Percentiles rank a stretch among this genome's conserved stretches.
Conservation (phyloP, 179 eudicot genomes). For the Patellifolia procumbens region DNA sequence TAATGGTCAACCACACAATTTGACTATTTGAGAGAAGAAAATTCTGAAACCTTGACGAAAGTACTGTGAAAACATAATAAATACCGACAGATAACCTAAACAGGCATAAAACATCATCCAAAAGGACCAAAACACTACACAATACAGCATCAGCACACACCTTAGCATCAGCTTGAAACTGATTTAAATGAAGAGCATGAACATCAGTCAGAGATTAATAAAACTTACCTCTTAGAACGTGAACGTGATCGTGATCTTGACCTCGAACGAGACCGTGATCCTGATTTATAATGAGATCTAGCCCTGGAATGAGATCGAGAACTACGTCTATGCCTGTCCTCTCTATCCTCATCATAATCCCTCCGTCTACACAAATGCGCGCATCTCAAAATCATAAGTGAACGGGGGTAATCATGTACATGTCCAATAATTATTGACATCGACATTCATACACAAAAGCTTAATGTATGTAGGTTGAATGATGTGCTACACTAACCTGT, state of each 20-base stretch:
- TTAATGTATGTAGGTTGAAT: not conserved
- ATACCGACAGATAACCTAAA: not conserved
- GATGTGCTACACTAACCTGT: constrained; percentile 39
- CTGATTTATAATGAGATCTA: constrained; percentile 73
- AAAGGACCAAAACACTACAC: not conserved
- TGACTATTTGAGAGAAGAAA: not conserved
- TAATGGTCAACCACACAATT: not conserved
- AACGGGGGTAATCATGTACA: not conserved
- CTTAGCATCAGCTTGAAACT: not conserved
- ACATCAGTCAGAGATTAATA: not conserved
- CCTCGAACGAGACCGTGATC: constrained; percentile 67
- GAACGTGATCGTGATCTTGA: constrained; percentile 80
- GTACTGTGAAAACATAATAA: not conserved
- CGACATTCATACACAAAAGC: not conserved
- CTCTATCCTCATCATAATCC: constrained; percentile 72
- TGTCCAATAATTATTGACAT: not conserved
- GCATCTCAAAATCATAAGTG: not conserved
- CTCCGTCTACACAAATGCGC: constrained; percentile 49
- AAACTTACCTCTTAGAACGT: constrained; percentile 55
- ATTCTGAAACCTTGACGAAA: not conserved
- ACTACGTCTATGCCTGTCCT: constrained; percentile 61
- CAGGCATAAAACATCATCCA: not conserved
- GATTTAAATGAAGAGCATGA: not conserved
- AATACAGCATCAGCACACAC: not conserved
- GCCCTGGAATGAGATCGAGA: constrained; percentile 75